These are phyloP conservation scores for Saccharomyces hybrid DNA, from an alignment of 1,139 yeast genomes.

Conservation along the genomic window DNA sequence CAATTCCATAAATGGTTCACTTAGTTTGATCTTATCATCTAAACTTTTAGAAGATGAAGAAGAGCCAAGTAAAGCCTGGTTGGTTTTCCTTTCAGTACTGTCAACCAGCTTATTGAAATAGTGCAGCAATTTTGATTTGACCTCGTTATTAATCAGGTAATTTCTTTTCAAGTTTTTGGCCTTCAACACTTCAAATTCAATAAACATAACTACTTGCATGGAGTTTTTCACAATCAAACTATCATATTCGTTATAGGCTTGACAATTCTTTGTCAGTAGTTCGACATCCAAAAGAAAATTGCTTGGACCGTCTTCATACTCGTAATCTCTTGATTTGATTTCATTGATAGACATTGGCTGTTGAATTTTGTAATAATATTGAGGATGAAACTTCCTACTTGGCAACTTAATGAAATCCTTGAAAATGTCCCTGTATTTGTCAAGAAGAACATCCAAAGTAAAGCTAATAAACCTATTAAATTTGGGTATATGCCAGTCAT, in stretches of 20 bases:
- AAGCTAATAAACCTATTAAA: constrained; percentile 29
- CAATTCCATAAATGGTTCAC: constrained; percentile 52
- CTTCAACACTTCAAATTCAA: constrained; percentile 29
- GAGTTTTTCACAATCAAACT: constrained; percentile 59
- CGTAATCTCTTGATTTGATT: constrained; percentile 42
- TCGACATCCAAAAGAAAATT: constrained; percentile 48
- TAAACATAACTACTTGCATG: constrained; percentile 28
- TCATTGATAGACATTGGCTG: constrained; percentile 66
- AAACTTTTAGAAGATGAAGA: constrained; percentile 11
- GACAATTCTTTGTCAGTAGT: constrained; percentile 52
- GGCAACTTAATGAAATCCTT: constrained; percentile 64
- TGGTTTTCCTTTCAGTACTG: constrained; percentile 35
- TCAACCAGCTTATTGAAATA: constrained; percentile 37
- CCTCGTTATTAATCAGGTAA: constrained; percentile 25
- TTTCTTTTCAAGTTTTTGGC: constrained; percentile 31
- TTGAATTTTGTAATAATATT: constrained; percentile 60
- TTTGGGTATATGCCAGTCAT: constrained; percentile 30
- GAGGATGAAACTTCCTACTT: constrained; percentile 68
- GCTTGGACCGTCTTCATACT: constrained; percentile 31
- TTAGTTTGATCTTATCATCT: constrained; percentile 33
- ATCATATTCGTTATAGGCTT: constrained; percentile 51
- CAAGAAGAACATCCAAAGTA: constrained; percentile 29
- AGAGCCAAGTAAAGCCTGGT: constrained; percentile 16
- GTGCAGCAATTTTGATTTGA: constrained; percentile 20
- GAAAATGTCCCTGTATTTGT: constrained; percentile 35